phyloP scores from a whole-genome alignment of 2,329 filamentous ascomycete species.

The Pseudocercospora cruenta region DNA sequence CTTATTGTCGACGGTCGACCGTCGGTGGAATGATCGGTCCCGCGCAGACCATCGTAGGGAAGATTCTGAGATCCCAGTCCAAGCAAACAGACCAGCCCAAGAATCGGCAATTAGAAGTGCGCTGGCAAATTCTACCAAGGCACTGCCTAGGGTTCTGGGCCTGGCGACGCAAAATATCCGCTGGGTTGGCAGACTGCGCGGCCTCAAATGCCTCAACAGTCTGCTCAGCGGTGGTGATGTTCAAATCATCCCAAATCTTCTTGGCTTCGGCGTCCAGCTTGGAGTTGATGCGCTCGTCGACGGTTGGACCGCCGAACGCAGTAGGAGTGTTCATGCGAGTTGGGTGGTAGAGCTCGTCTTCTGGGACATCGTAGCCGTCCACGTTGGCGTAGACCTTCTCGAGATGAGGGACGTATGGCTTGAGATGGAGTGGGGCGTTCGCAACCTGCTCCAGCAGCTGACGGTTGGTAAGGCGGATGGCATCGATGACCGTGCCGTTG shows the following conservation, averaged over 20 bases:
- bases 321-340: not conserved
- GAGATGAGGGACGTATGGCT: constrained; percentile 4
- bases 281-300: not conserved
- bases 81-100: not conserved
- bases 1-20: too few species aligned
- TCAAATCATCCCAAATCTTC: not conserved
- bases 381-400: not conserved
- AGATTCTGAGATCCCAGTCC: not conserved
- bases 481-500: constrained; percentile 25
- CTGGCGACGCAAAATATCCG: not conserved
- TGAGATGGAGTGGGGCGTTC: not conserved
- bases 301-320: not conserved
- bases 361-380: not conserved
- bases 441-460: constrained; percentile 13
- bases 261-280: not conserved
- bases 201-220: not conserved
- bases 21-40: not conserved
- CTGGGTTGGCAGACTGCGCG: not conserved
- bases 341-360: not conserved
- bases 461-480: constrained; percentile 19
- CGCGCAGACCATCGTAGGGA: not conserved
- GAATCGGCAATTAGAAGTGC: not conserved
- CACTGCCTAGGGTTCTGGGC: not conserved
- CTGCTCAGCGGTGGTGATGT: not conserved
- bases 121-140: not conserved